A percentile compares a stretch with the other conserved stretches of the same genome.
phyloP scores from a whole-genome alignment of 106 monocot species.

The Iris macrosiphon region DNA sequence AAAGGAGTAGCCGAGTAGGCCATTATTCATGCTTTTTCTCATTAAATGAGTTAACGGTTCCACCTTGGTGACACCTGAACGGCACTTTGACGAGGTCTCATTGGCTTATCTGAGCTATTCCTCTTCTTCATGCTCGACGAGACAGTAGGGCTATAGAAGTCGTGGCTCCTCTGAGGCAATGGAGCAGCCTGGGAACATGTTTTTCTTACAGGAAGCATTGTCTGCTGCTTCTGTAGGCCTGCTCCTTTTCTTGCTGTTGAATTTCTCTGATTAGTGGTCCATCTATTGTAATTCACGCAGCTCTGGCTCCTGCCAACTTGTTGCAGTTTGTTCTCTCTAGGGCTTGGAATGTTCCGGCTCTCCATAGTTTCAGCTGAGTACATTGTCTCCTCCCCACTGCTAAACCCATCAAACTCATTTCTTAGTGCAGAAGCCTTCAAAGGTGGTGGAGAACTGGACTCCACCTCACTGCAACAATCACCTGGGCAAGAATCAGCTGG shows the following conservation, averaged over 20 bases:
- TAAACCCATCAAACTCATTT: conserved; percentile 40
- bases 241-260: conserved; percentile 18
- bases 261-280: conserved; percentile 36
- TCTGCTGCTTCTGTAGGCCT: conserved; percentile 43
- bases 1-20: too few species aligned
- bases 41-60: conserved; percentile 31
- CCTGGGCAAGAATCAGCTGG: conserved; percentile 8
- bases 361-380: conserved; percentile 99
- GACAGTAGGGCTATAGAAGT: conserved; percentile 80
- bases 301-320: conserved; percentile 72
- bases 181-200: conserved; percentile 42
- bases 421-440: conserved; percentile 20
- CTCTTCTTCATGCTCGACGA: conserved; percentile 92
- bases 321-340: conserved; percentile 36
- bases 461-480: conserved; percentile 67
- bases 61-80: conserved; percentile 53
- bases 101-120: conserved; percentile 36
- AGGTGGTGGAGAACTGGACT: conserved; percentile 77
- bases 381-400: conserved; percentile 84
- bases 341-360: conserved; percentile 90
- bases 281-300: conserved; percentile 72
- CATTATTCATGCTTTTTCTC: not conserved
- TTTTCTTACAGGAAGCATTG: conserved; percentile 37
- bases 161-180: conserved; percentile 60
- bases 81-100: conserved; percentile 27